A percentile compares a stretch with the other conserved stretches of the same genome.
phyloP scores from a whole-genome alignment of 2,329 filamentous ascomycete species.

The Pseudodiploospora longispora region DNA sequence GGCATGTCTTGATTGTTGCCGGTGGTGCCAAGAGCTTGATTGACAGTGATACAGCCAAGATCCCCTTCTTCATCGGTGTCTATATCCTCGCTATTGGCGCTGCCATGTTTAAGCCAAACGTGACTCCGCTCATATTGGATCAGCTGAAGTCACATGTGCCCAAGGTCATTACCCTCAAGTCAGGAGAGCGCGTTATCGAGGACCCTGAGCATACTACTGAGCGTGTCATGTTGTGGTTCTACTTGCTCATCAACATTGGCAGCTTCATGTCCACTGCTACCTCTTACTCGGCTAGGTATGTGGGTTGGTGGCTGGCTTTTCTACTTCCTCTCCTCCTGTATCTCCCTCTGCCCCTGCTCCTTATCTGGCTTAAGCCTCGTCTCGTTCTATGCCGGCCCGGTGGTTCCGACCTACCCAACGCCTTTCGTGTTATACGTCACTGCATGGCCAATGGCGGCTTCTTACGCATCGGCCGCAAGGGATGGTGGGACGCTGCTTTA shows the following conservation, averaged over 20 bases:
- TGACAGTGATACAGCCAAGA: slow-evolving; percentile 36
- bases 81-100: slow-evolving; percentile 52
- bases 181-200: slow-evolving; percentile 58
- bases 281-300: slow-evolving; percentile 43
- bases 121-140: slow-evolving; percentile 60
- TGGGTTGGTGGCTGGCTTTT: slow-evolving; percentile 42
- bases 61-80: slow-evolving; percentile 53
- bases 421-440: slow-evolving; percentile 45
- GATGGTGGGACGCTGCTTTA: slow-evolving; percentile 52
- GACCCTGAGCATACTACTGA: slow-evolving; percentile 58
- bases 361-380: slow-evolving; percentile 47
- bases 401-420: slow-evolving; percentile 57
- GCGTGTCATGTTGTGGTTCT: slow-evolving; percentile 60
- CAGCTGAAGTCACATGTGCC: slow-evolving; percentile 50
- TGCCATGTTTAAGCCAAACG: slow-evolving; percentile 64
- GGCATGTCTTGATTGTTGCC: slow-evolving; percentile 59
- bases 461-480: slow-evolving; percentile 44
- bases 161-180: slow-evolving; percentile 24
- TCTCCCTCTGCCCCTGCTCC: slow-evolving; percentile 49
- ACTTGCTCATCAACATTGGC: slow-evolving; percentile 47
- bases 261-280: slow-evolving; percentile 44
- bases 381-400: slow-evolving; percentile 51
- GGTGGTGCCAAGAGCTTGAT: slow-evolving; percentile 43
- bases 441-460: slow-evolving; percentile 43
- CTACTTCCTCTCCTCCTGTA: slow-evolving; percentile 44